phyloP scores from a whole-genome alignment of 345 rosid genomes.

The Rhodamnia rubescens region DNA sequence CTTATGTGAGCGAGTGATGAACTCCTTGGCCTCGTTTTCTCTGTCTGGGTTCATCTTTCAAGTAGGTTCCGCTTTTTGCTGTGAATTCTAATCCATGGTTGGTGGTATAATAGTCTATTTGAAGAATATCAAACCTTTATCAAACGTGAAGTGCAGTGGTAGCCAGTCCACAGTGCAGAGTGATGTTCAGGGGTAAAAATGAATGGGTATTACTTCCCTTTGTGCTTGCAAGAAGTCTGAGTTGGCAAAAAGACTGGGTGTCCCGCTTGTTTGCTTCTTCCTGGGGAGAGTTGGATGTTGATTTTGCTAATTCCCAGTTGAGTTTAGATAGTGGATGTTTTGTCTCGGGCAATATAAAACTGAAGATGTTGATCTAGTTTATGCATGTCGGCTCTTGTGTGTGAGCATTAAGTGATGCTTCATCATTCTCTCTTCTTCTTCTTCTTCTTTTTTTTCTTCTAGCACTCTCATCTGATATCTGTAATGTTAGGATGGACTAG shows the following conservation, averaged over 20 bases:
- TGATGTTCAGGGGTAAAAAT: not conserved
- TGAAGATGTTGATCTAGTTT: not conserved
- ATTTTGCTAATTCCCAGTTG: not conserved
- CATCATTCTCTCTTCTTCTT: not conserved
- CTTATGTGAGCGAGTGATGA: not conserved
- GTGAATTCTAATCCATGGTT: not conserved
- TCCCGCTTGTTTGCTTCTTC: not conserved
- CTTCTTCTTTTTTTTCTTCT: not conserved
- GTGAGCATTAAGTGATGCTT: not conserved
- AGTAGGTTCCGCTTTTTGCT: not conserved
- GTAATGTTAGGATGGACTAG: not conserved
- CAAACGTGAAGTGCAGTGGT: not conserved
- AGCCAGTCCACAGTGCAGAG: not conserved
- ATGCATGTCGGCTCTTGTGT: not conserved
- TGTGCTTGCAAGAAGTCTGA: not conserved
- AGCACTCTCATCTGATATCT: not conserved
- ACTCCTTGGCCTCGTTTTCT: not conserved
- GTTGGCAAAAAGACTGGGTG: not conserved
- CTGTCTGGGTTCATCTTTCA: not conserved
- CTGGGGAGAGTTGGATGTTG: not conserved
- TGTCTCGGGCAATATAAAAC: rapidly evolving
- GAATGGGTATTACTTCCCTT: not conserved
- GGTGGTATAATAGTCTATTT: not conserved
- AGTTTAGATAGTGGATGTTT: not conserved
- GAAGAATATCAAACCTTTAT: not conserved